Conservation (phyloP, 306 rosid species). For the Citrullus amarus region DNA sequence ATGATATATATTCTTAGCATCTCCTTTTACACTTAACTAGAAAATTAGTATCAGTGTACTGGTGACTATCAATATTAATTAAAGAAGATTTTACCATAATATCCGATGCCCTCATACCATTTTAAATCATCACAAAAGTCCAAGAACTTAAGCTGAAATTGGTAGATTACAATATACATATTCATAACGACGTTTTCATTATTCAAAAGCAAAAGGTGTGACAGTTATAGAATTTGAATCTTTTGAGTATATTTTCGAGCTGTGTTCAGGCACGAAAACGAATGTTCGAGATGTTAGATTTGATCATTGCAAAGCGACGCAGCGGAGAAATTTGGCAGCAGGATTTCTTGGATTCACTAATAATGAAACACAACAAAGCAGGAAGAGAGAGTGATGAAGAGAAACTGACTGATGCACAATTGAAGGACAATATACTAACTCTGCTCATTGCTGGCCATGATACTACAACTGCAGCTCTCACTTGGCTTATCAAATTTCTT, state of each 20-base stretch:
- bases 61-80: not conserved
- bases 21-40: no score
- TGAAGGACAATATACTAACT: slow-evolving; percentile 75
- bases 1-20: not conserved
- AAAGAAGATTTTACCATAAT: not conserved
- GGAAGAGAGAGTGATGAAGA: slow-evolving; percentile 33
- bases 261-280: slow-evolving; percentile 58
- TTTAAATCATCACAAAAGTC: not conserved
- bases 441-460: slow-evolving; percentile 83
- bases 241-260: not conserved
- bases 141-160: not conserved
- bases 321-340: slow-evolving; percentile 49
- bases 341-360: slow-evolving; percentile 63
- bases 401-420: slow-evolving; percentile 59
- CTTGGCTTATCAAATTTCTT: slow-evolving; percentile 74
- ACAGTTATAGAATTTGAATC: not conserved
- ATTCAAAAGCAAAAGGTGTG: not conserved
- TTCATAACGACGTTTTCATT: not conserved
- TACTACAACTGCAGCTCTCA: slow-evolving; percentile 86
- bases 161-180: not conserved
- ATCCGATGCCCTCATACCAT: not conserved
- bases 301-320: slow-evolving; percentile 40
- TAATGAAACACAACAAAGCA: slow-evolving; percentile 52
- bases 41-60: not conserved
- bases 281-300: slow-evolving; percentile 73